Evolutionary conservation across 1,284 basidiomycete genomes (phyloP).

Genomic region (Microbotryomycetes sp.): DNA sequence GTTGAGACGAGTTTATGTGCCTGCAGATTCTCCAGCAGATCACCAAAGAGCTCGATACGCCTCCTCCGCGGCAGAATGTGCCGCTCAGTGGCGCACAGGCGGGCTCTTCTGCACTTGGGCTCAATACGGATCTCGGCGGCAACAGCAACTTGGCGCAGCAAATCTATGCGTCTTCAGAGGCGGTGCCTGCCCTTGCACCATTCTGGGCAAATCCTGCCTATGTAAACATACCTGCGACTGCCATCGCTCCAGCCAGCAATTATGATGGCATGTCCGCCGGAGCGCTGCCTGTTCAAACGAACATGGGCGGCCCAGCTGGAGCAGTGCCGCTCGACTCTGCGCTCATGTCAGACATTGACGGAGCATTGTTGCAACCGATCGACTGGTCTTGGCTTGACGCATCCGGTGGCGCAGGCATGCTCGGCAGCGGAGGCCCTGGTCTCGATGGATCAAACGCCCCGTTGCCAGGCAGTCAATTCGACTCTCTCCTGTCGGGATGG

Average conservation of each 20-base stretch:
- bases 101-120: conserved; percentile 7
- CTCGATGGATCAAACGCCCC: not conserved
- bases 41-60: not conserved
- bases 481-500: not conserved
- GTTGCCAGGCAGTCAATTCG: not conserved
- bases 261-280: not conserved
- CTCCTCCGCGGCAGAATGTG: not conserved
- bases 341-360: too few relatives aligned
- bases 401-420: not conserved
- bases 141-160: not conserved
- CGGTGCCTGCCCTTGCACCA: too few relatives aligned
- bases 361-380: too few relatives aligned
- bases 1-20: too few relatives aligned
- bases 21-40: not conserved
- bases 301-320: not conserved
- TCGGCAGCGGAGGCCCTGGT: too few relatives aligned
- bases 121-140: not conserved
- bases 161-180: not conserved
- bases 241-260: not conserved
- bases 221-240: not conserved
- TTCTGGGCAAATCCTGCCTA: not conserved
- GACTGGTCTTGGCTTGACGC: conserved; percentile 5
- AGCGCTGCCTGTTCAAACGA: not conserved
- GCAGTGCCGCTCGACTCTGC: not conserved
- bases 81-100: not conserved